Evolutionary conservation across 768 basidiomycete species (phyloP), one percentile per base, ranked within the genome.

Genomic region (Lactarius psammicola): DNA sequence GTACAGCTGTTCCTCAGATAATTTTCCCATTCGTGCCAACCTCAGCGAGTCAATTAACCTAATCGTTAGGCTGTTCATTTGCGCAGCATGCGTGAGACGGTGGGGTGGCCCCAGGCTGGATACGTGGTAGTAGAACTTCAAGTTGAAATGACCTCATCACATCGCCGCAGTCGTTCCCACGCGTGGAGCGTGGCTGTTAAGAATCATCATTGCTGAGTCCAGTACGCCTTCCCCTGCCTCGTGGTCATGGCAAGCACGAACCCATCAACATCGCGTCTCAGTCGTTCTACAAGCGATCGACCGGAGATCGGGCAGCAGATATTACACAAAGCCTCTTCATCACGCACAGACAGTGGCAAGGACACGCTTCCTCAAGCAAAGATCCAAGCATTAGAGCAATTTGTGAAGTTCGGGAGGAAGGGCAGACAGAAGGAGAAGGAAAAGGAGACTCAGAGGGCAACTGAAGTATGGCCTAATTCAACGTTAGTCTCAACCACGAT

Each of bases 351-450:
- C 13, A 30, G 7, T 6, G 9, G 30, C 44, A 67, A 63, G 18
- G 44, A 54, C 11, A 57, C 51, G 11, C 66, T 69, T 18, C 68
- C 66, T 3, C 40, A 44, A n/a, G 57, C 67, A 10, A 69, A 67
- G 36, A 44, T 69, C 18, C 66, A 63, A 33, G 68, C 68, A 18
- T 15, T 69, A 18, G 68, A 69, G 49, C 42, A 62, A 30, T 69
- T 69, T 46, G 60, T 69, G 36, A 68, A 56, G 44, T 69, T 69
- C 13, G 68, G 68, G 34, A 63, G 68, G 66, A 69, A 67, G 20
- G 66, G 66, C 1, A 67, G 63, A 36, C 56, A 46, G 26, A 67
- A 51, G 26, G 67, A 64, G 10, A 51, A 54, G 44, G 62, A 38
- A 46, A 54, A 57, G 59, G 56, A 18, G 36, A 58, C 34, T 18